phyloP scores from a whole-genome alignment of 352 stramenopile genomes.

The Stramenopiles sp. region DNA sequence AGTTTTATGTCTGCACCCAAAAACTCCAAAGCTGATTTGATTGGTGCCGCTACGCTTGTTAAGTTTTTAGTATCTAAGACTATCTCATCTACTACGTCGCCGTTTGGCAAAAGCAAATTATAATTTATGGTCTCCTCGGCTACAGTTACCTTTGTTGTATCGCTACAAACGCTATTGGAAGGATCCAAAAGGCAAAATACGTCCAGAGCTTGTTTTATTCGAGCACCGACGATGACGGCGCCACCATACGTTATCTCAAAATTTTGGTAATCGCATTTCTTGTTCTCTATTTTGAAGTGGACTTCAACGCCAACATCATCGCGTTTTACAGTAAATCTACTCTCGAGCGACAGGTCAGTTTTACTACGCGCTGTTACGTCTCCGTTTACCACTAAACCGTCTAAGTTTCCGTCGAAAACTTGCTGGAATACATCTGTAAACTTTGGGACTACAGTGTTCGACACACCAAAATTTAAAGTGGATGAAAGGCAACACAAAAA shows the following conservation, averaged over 20 bases:
- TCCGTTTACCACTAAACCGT: background rate
- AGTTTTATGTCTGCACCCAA: background rate
- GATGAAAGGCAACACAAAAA: too few species aligned
- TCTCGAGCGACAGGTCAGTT: background rate
- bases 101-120: background rate
- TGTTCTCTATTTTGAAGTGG: background rate
- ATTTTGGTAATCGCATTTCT: constrained; percentile 5
- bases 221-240: background rate
- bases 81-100: background rate
- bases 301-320: background rate
- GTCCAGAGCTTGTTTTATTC: background rate
- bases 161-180: background rate
- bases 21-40: background rate
- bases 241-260: background rate
- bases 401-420: background rate
- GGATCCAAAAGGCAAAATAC: background rate
- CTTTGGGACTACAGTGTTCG: background rate
- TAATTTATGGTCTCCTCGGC: background rate
- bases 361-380: background rate
- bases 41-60: background rate
- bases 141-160: background rate
- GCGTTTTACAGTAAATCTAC: background rate
- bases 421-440: background rate
- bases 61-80: background rate
- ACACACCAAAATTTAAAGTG: too few species aligned